These are phyloP conservation scores for Rhodotorula sp. DNA, from an alignment of 1,284 basidiomycete species.

Conservation along the genomic window DNA sequence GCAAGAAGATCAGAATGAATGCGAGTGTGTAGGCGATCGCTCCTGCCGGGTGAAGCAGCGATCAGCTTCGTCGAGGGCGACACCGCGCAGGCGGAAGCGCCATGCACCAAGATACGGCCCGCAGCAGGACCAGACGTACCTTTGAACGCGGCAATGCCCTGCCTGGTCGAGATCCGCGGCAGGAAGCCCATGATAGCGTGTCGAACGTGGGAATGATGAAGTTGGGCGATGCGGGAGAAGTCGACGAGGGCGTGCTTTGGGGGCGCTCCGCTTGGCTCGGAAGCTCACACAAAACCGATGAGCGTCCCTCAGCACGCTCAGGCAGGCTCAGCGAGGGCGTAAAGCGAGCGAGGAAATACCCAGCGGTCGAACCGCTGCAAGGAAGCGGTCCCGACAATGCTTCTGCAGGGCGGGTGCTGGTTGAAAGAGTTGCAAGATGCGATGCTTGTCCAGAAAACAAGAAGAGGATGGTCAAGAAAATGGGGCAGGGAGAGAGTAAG, in stretches of 20 bases:
- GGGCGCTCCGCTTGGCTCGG: neutral
- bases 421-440: neutral
- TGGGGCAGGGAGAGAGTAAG: neutral
- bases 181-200: neutral
- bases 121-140: too few species aligned
- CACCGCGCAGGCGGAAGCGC: too few species aligned
- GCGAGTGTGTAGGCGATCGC: slow-evolving; percentile 7
- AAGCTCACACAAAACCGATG: too few species aligned
- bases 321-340: too few species aligned
- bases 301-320: too few species aligned
- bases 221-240: neutral
- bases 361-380: too few species aligned
- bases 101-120: too few species aligned
- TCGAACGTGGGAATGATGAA: neutral
- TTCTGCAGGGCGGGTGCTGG: too few species aligned
- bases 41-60: neutral
- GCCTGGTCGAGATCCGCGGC: slow-evolving; percentile 2
- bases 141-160: slow-evolving; percentile 5
- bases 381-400: too few species aligned
- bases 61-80: too few species aligned
- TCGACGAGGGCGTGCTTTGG: neutral
- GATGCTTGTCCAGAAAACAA: neutral
- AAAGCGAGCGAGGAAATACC: too few species aligned
- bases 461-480: neutral
- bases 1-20: slow-evolving; percentile 47